These are phyloP conservation scores for Eucalyptus tenuipes DNA, from an alignment of 345 rosid genomes.

Conservation along the genomic window DNA sequence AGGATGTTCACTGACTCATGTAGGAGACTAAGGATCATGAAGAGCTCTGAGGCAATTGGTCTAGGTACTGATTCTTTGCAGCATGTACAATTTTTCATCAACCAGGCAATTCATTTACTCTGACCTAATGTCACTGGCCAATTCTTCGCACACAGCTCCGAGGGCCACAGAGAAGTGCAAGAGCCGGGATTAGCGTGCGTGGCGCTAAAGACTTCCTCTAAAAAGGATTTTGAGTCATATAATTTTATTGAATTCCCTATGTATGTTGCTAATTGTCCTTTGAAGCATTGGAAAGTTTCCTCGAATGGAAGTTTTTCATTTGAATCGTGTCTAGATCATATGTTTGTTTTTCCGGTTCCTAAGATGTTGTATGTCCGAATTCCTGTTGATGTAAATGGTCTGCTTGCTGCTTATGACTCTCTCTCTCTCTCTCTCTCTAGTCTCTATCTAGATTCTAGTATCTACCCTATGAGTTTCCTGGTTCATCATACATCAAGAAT, in stretches of 20 bases:
- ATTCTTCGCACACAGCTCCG: conserved; percentile 24
- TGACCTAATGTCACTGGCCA: background rate
- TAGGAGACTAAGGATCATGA: conserved; percentile 42
- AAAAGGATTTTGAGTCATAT: background rate
- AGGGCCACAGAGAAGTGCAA: conserved; percentile 40
- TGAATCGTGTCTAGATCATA: background rate
- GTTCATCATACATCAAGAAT: background rate
- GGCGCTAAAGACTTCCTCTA: background rate
- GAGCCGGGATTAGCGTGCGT: background rate
- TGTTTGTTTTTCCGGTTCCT: background rate
- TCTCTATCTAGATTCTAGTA: background rate
- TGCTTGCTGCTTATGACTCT: conserved; percentile 6
- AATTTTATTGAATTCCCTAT: background rate
- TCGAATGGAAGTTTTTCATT: background rate
- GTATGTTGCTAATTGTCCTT: background rate
- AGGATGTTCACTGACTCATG: conserved; percentile 39
- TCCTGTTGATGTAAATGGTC: conserved; percentile 18
- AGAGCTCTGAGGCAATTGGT: conserved; percentile 40
- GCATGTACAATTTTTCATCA: background rate
- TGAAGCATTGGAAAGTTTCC: background rate
- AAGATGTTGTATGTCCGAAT: background rate
- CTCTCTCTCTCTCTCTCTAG: background rate
- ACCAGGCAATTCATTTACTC: background rate
- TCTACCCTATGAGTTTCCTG: background rate
- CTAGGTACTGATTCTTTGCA: conserved; percentile 13